A percentile compares a stretch with the other conserved stretches of the same genome.
phyloP scores from a whole-genome alignment of 148 eudicot genomes.

The Heliosperma pusillum region DNA sequence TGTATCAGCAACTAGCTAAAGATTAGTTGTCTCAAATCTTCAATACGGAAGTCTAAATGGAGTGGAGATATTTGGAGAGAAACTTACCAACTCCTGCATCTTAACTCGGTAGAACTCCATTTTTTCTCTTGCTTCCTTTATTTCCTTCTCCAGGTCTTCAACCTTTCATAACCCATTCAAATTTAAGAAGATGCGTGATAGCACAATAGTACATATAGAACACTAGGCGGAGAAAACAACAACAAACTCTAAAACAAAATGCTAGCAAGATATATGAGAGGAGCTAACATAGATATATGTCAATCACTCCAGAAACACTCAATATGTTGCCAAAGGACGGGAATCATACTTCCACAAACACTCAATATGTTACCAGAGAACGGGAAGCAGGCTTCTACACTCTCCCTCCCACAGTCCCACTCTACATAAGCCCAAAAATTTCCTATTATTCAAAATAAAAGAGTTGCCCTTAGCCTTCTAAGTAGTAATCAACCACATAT shows the following conservation, averaged over 20 bases:
- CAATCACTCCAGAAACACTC: neutral
- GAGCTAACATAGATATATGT: neutral
- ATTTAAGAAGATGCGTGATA: constrained; percentile 1
- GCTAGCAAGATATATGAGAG: neutral
- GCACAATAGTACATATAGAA: neutral
- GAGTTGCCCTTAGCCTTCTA: neutral
- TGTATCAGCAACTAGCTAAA: neutral
- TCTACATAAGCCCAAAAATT: neutral
- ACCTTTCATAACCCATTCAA: constrained; percentile 44
- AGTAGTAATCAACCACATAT: neutral
- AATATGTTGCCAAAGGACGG: neutral
- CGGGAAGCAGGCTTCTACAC: neutral
- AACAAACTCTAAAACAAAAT: neutral
- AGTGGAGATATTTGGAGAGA: neutral
- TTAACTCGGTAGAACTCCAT: constrained; percentile 79
- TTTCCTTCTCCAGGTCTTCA: constrained; percentile 89
- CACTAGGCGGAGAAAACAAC: neutral
- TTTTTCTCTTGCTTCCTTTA: constrained; percentile 77
- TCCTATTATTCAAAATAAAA: neutral
- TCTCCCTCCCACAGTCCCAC: neutral
- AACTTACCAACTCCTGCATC: constrained; percentile 96
- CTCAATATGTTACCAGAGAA: neutral
- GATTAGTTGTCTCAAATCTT: constrained; percentile 10
- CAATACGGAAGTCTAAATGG: neutral
- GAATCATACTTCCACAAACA: neutral